A percentile compares a stretch with the other conserved stretches of the same genome.
phyloP scores from a whole-genome alignment of 257 asterid genomes.

The Haberlea rhodopensis region DNA sequence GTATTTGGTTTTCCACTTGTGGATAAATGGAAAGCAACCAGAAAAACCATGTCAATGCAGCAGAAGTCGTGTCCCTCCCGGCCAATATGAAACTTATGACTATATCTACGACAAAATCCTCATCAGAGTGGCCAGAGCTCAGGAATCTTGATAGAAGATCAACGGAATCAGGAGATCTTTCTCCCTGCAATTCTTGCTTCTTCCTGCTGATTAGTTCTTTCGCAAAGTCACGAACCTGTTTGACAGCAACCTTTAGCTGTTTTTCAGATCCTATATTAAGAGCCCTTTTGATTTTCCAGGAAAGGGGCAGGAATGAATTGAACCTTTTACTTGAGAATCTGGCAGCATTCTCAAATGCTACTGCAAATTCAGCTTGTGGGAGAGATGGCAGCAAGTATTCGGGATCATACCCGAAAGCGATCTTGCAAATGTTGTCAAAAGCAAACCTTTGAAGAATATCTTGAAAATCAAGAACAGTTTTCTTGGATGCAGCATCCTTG shows the following conservation, averaged over 20 bases:
- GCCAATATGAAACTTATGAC: conserved; percentile 18
- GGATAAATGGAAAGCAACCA: conserved; percentile 20
- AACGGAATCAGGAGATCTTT: neutral
- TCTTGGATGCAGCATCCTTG: conserved; percentile 13
- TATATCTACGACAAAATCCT: conserved; percentile 6
- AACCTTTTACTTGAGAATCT: neutral
- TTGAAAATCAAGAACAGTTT: conserved; percentile 12
- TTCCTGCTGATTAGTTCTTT: conserved; percentile 13
- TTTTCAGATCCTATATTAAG: conserved; percentile 24
- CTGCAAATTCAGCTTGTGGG: conserved; percentile 18
- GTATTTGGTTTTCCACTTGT: conserved; percentile 17
- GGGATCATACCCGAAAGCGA: conserved; percentile 26
- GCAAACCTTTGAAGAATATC: neutral
- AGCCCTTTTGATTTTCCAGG: conserved; percentile 16
- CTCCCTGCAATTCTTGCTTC: neutral
- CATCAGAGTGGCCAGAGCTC: neutral
- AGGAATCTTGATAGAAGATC: conserved; percentile 26
- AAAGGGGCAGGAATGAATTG: neutral
- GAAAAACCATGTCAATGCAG: conserved; percentile 26
- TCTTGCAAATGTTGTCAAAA: conserved; percentile 26
- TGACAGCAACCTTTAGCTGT: neutral
- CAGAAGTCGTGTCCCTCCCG: conserved; percentile 24
- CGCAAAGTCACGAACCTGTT: conserved; percentile 23
- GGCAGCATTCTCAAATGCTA: conserved; percentile 21
- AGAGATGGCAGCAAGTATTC: conserved; percentile 20